Conservation (phyloP, 176 grass and related monocot species). For the Puya raimondii region DNA sequence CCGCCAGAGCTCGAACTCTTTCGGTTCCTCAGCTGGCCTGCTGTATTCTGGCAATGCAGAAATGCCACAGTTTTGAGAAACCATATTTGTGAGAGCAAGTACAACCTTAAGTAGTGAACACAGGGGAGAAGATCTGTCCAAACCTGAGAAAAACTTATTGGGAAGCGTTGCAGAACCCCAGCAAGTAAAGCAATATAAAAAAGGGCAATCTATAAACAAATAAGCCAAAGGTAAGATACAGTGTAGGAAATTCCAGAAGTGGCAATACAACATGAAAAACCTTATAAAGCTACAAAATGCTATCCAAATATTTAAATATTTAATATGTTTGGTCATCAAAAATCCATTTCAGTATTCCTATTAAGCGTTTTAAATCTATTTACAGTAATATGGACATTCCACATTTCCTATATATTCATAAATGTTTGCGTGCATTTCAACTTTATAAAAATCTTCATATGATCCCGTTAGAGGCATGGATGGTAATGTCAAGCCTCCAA, state of each 20-base stretch:
- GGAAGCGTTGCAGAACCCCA: slow-evolving; percentile 74
- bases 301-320: background rate
- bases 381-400: too few relatives aligned
- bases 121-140: background rate
- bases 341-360: background rate
- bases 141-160: slow-evolving; percentile 86
- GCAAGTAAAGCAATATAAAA: slow-evolving; percentile 94
- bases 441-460: too few relatives aligned
- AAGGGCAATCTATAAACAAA: slow-evolving; percentile 55
- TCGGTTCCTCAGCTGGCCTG: slow-evolving; percentile 77
- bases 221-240: background rate
- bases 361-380: too few relatives aligned
- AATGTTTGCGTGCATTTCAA: too few relatives aligned
- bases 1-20: slow-evolving; percentile 59
- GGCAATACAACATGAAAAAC: background rate
- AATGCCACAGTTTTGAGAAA: slow-evolving; percentile 12
- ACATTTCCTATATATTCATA: too few relatives aligned
- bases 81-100: slow-evolving; percentile 20
- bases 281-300: background rate
- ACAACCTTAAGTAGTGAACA: background rate
- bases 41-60: slow-evolving; percentile 56
- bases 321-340: background rate
- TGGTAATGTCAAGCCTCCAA: too few relatives aligned
- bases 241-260: background rate
- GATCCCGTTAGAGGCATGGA: too few relatives aligned